Evolutionary conservation across 2,329 filamentous ascomycete genomes (phyloP), one percentile per base, ranked within the genome.

Genomic region (Aspergillus phoenicis): DNA sequence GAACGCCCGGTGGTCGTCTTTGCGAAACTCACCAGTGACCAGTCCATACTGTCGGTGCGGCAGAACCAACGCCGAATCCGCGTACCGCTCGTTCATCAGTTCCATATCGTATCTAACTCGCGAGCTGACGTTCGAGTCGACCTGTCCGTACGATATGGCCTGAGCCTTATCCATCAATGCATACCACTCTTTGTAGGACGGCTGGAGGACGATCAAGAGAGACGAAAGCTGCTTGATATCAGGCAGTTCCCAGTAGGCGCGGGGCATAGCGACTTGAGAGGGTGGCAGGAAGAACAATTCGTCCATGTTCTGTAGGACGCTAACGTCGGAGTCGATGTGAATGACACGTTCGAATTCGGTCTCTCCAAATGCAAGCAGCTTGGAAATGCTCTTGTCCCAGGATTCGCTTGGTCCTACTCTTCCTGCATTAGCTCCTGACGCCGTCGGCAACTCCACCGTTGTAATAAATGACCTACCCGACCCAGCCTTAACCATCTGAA

Each of bases 331-430:
- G 71, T 91, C 85, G 49, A 87, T 75, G 54, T 83, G 79, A 36
- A 87, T 78, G 22, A 87, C 78, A 41, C 85, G 81, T 20, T 82
- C 75, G 70, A 90, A 91, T 58, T 87, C 80, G 0, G 84, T 85
- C 56, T 89, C 85, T 61, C 87, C 87, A 70, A 90, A 91, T 2
- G 87, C 86, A 20, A 89, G 81, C 36, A 90, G 82, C 71, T 91
- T 91, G 22, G 87, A 88, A 67, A 86, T 87, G 2, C 84, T 87
- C 38, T 85, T 83, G 59, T 86, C 84, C 87, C 87, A 89, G 1
- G 85, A 86, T 17, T 76, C 80, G 65, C 73, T 63, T 13, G 73
- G 63, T 36, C 66, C 64, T 70, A 62, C 64, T 49, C 55, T 13
- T 36, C 33, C 33, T 36, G 33, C 33, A 11, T 38, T 15, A 48